phyloP scores from a whole-genome alignment of 805 yeast species.

The Candida ficus region DNA sequence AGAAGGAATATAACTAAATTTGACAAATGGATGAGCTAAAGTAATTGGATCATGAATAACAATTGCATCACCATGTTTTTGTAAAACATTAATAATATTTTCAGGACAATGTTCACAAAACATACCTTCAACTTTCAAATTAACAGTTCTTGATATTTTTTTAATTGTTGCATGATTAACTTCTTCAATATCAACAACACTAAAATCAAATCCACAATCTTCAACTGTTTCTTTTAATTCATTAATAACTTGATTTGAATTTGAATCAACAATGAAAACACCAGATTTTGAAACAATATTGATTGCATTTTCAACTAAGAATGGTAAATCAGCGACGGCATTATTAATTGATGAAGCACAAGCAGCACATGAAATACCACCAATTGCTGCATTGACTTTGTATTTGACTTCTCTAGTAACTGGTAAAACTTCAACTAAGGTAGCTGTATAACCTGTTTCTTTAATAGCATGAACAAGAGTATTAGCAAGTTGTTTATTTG shows the following conservation, averaged over 20 bases:
- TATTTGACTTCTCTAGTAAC: conserved; percentile 43
- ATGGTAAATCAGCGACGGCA: conserved; percentile 42
- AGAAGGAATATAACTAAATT: conserved; percentile 60
- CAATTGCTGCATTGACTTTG: conserved; percentile 55
- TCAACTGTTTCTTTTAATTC: conserved; percentile 48
- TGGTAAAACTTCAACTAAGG: conserved; percentile 55
- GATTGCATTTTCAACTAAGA: conserved; percentile 48
- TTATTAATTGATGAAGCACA: conserved; percentile 54
- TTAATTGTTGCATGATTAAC: conserved; percentile 44
- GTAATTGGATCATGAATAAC: conserved; percentile 52
- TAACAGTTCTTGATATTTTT: conserved; percentile 49
- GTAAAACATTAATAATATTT: conserved; percentile 42
- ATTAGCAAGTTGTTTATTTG: conserved; percentile 46
- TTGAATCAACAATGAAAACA: conserved; percentile 48
- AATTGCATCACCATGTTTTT: conserved; percentile 51
- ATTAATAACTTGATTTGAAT: conserved; percentile 30
- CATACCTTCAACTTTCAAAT: conserved; percentile 59
- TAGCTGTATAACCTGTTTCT: conserved; percentile 44
- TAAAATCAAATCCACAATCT: conserved; percentile 63
- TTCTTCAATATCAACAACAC: conserved; percentile 37
- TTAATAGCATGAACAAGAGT: conserved; percentile 42
- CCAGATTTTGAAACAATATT: conserved; percentile 60
- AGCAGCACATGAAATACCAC: conserved; percentile 73
- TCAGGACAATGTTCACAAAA: conserved; percentile 68
- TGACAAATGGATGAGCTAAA: conserved; percentile 49